phyloP scores from a whole-genome alignment of 208 protist species.

The Leishmania mexicana region DNA sequence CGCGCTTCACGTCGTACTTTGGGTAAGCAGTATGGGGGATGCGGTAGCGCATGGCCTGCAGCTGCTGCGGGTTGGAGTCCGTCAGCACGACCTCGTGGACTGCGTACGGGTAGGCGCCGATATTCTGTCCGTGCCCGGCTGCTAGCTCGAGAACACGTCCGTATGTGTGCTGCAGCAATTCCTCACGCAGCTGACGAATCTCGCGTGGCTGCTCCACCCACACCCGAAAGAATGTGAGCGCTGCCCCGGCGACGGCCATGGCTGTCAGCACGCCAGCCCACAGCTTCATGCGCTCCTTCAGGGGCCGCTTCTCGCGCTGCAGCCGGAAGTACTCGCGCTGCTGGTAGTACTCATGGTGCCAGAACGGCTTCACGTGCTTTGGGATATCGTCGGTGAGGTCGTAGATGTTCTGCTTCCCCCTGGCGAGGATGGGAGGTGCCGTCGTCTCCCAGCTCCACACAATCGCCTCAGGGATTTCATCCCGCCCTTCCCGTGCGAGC shows the following conservation, averaged over 20 bases:
- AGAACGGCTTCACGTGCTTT: slow-evolving; percentile 86
- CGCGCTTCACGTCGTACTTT: slow-evolving; percentile 83
- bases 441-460: slow-evolving; percentile 85
- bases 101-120: slow-evolving; percentile 89
- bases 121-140: slow-evolving; percentile 89
- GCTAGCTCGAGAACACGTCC: slow-evolving; percentile 87
- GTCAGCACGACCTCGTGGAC: slow-evolving; percentile 87
- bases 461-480: slow-evolving; percentile 68
- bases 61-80: slow-evolving; percentile 86
- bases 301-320: slow-evolving; percentile 78
- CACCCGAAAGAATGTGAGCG: slow-evolving; percentile 75
- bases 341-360: slow-evolving; percentile 89
- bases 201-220: slow-evolving; percentile 88
- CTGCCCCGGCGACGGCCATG: slow-evolving; percentile 37
- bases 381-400: slow-evolving; percentile 90
- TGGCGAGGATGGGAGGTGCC: slow-evolving; percentile 68
- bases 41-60: slow-evolving; percentile 82
- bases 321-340: slow-evolving; percentile 88
- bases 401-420: slow-evolving; percentile 85
- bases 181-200: slow-evolving; percentile 78
- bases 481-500: slow-evolving; percentile 74
- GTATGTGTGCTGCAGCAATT: slow-evolving; percentile 86
- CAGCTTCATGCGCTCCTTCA: slow-evolving; percentile 59
- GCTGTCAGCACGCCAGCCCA: slow-evolving; percentile 41
- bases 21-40: slow-evolving; percentile 83